Conservation (phyloP, 176 grass and related monocot genomes). For the Chrysopogon serrulatus region DNA sequence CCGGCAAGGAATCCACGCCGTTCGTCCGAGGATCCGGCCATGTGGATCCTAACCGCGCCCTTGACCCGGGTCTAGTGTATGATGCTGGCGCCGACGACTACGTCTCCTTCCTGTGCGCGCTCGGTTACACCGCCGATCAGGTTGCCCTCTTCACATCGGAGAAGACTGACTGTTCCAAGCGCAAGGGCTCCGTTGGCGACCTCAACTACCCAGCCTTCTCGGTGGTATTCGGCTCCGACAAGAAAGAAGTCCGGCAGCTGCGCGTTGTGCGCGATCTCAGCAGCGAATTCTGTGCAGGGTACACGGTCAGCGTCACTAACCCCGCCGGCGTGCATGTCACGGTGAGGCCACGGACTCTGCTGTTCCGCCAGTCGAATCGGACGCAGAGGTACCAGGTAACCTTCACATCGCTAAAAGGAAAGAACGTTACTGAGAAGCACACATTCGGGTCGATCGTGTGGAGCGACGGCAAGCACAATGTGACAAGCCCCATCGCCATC, state of each 20-base stretch:
- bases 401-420: conserved; percentile 17
- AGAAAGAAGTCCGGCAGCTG: conserved; percentile 13
- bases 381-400: conserved; percentile 38
- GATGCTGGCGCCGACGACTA: too few species aligned
- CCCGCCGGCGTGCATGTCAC: too few species aligned
- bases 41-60: too few species aligned
- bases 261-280: too few species aligned
- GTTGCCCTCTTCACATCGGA: too few species aligned
- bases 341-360: conserved; percentile 33
- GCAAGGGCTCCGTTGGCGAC: conserved; percentile 13
- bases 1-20: too few species aligned
- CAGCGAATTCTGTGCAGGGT: too few species aligned
- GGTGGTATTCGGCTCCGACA: background rate
- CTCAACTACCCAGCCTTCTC: conserved; percentile 60
- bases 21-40: too few species aligned
- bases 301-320: too few species aligned
- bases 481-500: conserved; percentile 34
- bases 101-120: too few species aligned
- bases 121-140: too few species aligned
- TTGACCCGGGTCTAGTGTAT: too few species aligned
- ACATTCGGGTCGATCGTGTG: conserved; percentile 48
- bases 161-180: background rate
- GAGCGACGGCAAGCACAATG: conserved; percentile 43
- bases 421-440: background rate
- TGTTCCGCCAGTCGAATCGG: conserved; percentile 43